These are phyloP conservation scores for Rhizodiscina lignyota DNA, from an alignment of 495 filamentous ascomycete genomes.

Conservation along the genomic window DNA sequence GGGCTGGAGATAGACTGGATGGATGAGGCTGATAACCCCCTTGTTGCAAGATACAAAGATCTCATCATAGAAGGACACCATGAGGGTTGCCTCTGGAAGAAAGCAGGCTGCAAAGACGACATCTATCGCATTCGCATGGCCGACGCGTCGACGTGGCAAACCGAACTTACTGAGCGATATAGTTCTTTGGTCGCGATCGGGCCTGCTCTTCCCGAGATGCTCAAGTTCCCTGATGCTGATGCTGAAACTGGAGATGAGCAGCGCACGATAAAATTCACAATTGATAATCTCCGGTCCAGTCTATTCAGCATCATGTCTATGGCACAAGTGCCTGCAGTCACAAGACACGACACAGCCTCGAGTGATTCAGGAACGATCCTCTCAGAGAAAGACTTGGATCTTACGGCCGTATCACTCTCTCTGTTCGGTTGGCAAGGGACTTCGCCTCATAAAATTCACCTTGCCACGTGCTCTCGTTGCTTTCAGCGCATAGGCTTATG, in stretches of 20 bases:
- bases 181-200: conserved; percentile 13
- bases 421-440: conserved; percentile 76
- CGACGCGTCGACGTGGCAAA: conserved; percentile 11
- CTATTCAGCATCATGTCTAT: neutral
- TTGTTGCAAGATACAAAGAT: conserved; percentile 62
- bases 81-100: conserved; percentile 76
- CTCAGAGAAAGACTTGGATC: conserved; percentile 17
- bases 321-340: neutral
- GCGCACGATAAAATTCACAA: neutral
- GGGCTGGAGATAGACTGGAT: neutral
- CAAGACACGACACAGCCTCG: conserved; percentile 10
- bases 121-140: conserved; percentile 24
- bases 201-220: conserved; percentile 4
- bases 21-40: conserved; percentile 23
- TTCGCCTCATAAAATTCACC: conserved; percentile 41
- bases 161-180: conserved; percentile 17
- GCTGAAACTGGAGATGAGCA: neutral
- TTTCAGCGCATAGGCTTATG: conserved; percentile 82
- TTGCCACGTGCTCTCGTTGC: conserved; percentile 68
- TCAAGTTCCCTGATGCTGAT: neutral
- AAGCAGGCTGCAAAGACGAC: conserved; percentile 53
- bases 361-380: neutral
- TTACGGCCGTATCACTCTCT: conserved; percentile 54
- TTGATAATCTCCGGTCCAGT: neutral
- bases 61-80: conserved; percentile 61